Evolutionary conservation across 1,284 basidiomycete genomes (phyloP), one percentile per base, ranked within the genome.

Genomic region (Golubevia sp.): DNA sequence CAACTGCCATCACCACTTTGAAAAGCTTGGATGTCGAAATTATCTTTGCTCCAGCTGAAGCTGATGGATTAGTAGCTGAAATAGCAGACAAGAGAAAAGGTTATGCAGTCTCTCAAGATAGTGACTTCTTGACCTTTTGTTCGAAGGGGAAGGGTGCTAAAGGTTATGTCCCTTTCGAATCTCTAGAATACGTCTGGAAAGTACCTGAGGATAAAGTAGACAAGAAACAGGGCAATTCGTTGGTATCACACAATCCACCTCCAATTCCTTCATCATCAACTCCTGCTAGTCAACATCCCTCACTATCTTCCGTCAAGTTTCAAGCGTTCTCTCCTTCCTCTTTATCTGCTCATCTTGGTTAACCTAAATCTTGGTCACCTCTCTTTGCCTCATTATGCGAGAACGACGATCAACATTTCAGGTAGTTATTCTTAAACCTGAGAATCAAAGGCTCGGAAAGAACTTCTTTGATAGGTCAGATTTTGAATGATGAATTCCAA

Each of bases 51-150:
- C 54, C 67, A 57, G 64, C 62, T 61, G 76, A 79, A 55, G 76
- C 76, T 6, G 76, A 79, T 54, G 55, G 71, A 15, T 66, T 67
- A 3, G 73, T 79, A 6, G 75, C 69, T 2, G 71, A 75, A 59
- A 56, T 72, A 1, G 75, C 76, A 2, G 71, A 70, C 23, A 59
- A 59, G 15, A 55, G 65, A 51, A 58, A 62, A 4, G 76, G 74
- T 0, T 71, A 73, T 66, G 75, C 76, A 0, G 67, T 75, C 27
- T 73, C 71, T 51, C 61, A 70, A 25, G 76, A 79, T 56, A 71
- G 68, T 1, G 76, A 79, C 64, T 77, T 70, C 38, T 79, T 79
- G 61, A 63, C 77, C 20, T 67, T 77, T 24, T 77, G 73, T 49
- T 61, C 76, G 7, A 57, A 72, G 48, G 75, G 72, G 0, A 50